A percentile compares a stretch with the other conserved stretches of the same genome.
Evolutionary conservation across 306 rosid genomes (phyloP).

Genomic region (Trichosanthes cucumerina): DNA sequence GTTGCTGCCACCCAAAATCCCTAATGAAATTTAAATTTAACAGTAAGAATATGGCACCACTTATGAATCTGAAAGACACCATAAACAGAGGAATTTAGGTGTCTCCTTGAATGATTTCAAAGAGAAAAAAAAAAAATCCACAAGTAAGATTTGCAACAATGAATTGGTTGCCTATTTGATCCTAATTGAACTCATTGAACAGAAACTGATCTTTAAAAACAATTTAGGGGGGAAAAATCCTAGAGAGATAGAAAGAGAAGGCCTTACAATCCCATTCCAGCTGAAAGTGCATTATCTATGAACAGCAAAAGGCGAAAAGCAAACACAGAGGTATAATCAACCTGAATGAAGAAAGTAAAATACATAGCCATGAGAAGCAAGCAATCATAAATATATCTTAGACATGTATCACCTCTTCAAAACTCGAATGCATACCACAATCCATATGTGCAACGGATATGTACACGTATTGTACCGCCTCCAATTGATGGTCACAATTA

Average conservation of each 20-base stretch:
- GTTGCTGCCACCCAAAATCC: constrained; percentile 96
- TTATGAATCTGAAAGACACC: neutral
- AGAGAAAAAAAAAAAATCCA: neutral
- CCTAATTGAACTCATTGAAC: neutral
- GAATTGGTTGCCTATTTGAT: neutral
- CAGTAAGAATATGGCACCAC: neutral
- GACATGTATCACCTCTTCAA: neutral
- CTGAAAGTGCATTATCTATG: constrained; percentile 87
- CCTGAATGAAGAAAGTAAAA: constrained; percentile 32
- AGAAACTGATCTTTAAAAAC: neutral
- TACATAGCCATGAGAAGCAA: neutral
- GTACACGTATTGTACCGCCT: constrained; percentile 69
- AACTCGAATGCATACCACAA: constrained; percentile 46
- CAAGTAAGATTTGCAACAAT: neutral
- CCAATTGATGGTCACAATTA: constrained; percentile 87
- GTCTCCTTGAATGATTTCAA: neutral
- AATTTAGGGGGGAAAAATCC: neutral
- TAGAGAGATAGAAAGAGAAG: constrained; percentile 15
- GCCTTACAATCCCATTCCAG: constrained; percentile 99
- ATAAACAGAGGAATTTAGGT: neutral
- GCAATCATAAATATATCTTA: neutral
- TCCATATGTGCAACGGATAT: constrained; percentile 92
- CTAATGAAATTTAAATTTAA: constrained; percentile 29
- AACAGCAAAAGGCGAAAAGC: constrained; percentile 89
- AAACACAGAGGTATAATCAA: constrained; percentile 83